phyloP scores from a whole-genome alignment of 495 filamentous ascomycete species.

The Jackrogersella multiformis region DNA sequence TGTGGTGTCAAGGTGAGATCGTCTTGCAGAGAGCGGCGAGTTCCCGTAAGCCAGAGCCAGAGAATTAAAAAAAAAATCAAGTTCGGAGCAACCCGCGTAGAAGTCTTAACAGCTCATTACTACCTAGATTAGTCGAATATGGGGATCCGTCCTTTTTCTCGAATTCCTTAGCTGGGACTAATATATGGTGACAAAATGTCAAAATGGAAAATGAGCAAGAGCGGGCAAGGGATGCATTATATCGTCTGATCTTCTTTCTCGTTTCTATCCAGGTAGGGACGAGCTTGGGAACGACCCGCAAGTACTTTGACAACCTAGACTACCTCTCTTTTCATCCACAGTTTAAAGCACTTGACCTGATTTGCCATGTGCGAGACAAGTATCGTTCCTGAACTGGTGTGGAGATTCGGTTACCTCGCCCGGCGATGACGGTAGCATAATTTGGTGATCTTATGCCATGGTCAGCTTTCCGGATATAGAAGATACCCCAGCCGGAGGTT shows the following conservation, averaged over 20 bases:
- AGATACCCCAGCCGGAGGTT: slow-evolving; percentile 55
- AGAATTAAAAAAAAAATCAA: slow-evolving; percentile 49
- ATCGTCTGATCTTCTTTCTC: slow-evolving; percentile 61
- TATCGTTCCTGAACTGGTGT: slow-evolving; percentile 60
- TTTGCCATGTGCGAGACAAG: slow-evolving; percentile 60
- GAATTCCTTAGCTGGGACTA: slow-evolving; percentile 44
- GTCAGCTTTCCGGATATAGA: slow-evolving; percentile 62
- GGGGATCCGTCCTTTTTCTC: slow-evolving; percentile 46
- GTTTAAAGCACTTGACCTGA: slow-evolving; percentile 57
- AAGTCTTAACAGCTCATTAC: slow-evolving; percentile 51
- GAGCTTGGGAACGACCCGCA: slow-evolving; percentile 48
- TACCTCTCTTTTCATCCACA: slow-evolving; percentile 54
- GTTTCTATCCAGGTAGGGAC: slow-evolving; percentile 48
- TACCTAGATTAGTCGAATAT: slow-evolving; percentile 44
- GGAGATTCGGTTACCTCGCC: slow-evolving; percentile 55
- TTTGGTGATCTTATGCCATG: slow-evolving; percentile 67
- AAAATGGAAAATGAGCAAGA: slow-evolving; percentile 47
- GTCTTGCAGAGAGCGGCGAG: slow-evolving; percentile 41
- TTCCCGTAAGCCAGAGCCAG: slow-evolving; percentile 40
- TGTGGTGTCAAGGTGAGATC: slow-evolving; percentile 43
- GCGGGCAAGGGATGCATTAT: slow-evolving; percentile 58
- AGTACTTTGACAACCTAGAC: slow-evolving; percentile 58
- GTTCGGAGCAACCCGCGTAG: slow-evolving; percentile 46
- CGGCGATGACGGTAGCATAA: slow-evolving; percentile 64
- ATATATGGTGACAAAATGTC: slow-evolving; percentile 48